Conservation (phyloP, 345 rosid species). For the Populus tremula region DNA sequence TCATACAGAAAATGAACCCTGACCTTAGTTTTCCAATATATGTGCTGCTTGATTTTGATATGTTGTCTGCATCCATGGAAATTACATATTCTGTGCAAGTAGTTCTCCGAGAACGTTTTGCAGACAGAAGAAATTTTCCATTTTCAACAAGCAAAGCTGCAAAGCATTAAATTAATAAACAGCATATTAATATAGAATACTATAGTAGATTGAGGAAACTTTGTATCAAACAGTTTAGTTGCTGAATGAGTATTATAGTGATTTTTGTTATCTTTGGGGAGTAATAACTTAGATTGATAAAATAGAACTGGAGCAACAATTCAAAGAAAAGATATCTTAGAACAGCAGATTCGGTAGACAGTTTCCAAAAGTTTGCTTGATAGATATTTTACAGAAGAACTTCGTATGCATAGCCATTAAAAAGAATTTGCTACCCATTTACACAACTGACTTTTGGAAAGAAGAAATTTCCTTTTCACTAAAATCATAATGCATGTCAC, state of each 20-base stretch:
- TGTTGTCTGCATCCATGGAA: conserved; percentile 8
- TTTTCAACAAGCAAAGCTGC: conserved; percentile 15
- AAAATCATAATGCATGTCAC: no score
- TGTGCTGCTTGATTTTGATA: conserved; percentile 14
- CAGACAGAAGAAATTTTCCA: conserved; percentile 15
- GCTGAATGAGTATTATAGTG: background rate
- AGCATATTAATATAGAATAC: background rate
- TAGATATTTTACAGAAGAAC: no score
- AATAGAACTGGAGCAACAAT: background rate
- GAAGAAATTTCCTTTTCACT: no score
- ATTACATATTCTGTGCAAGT: conserved; percentile 10
- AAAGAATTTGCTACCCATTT: no score
- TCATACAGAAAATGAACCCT: background rate
- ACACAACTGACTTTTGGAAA: no score
- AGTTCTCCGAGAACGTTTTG: conserved; percentile 16
- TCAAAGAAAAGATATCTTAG: background rate
- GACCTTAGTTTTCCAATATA: conserved; percentile 16
- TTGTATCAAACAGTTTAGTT: background rate
- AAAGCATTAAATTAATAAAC: background rate
- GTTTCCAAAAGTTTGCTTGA: no score
- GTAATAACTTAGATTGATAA: background rate
- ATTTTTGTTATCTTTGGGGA: background rate
- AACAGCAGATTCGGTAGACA: background rate
- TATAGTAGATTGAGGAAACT: background rate
- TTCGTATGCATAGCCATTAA: no score